A percentile compares a stretch with the other conserved stretches of the same genome.
Conservation (phyloP, 2,329 filamentous ascomycete species). For the Alternaria sp. region DNA sequence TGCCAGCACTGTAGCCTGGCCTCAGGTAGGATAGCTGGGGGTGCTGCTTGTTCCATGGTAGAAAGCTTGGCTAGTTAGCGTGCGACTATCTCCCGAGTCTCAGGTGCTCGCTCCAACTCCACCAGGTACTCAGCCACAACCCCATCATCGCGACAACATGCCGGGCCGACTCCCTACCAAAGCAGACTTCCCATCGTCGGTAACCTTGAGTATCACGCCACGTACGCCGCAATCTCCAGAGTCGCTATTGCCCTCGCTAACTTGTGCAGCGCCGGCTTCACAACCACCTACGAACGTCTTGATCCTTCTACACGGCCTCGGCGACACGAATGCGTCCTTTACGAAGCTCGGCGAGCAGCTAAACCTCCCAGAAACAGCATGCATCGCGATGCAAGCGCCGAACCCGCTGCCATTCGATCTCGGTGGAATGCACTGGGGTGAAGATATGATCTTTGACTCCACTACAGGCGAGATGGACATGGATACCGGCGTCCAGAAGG, state of each 20-base stretch:
- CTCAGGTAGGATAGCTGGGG: not conserved
- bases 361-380: conserved; percentile 76
- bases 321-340: conserved; percentile 75
- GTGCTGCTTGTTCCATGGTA: not conserved
- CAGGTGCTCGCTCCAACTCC: conserved; percentile 6
- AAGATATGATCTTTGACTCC: conserved; percentile 64
- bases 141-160: conserved; percentile 34
- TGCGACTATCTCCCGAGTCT: conserved; percentile 21
- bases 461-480: conserved; percentile 59
- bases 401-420: conserved; percentile 72
- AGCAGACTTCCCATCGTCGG: conserved; percentile 51
- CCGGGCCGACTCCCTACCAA: conserved; percentile 52
- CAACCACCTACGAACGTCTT: conserved; percentile 76
- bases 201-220: conserved; percentile 52
- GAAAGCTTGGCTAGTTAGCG: conserved; percentile 26
- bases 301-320: conserved; percentile 82
- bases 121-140: conserved; percentile 24
- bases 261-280: conserved; percentile 42
- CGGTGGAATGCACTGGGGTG: conserved; percentile 68
- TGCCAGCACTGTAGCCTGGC: not conserved
- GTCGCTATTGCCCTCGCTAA: conserved; percentile 18
- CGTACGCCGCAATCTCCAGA: conserved; percentile 45
- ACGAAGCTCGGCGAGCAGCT: conserved; percentile 71
- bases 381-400: conserved; percentile 75
- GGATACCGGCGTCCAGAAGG: conserved; percentile 59